Base-by-base conservation (phyloP, 164 flowering plant genomes). In the Vitis rupestris region DNA sequence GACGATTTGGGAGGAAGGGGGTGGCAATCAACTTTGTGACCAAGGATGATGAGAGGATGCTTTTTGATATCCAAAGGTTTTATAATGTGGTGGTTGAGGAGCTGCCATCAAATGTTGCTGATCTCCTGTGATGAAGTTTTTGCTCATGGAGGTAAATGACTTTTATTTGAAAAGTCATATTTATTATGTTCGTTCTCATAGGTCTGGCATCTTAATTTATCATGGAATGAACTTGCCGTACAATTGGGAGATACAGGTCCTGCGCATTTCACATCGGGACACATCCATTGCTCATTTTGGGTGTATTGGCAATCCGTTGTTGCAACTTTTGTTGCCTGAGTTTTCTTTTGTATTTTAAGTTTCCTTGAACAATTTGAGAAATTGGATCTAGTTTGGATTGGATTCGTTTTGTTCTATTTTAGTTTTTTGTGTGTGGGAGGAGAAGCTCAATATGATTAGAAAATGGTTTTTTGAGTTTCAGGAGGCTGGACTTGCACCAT, bases 1-100 rank as follows among this genome's bases (percentile, higher is more conserved):
- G 86, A 59, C 71, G 84, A 9, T 81, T 83, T 59, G 87, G 84
- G 30, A 81, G 86, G 59, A 81, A 83, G 73, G 86, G 86, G 73
- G 84, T 81, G 50, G 82, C 86, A 6, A 80, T 84, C 67, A 82
- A 84, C 57, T 82, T 84, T 66, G 80, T 80, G 27, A 78, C 83
- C 44, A 64, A n/a, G n/a, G 87, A 82, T 60, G 87, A 84, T 60
- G 83, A 79, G 17, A 75, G 80, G 71, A 81, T 83, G 86, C 82
- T 81, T 8, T 60, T 27, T 64, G 84, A 83, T 50, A 81, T 83
- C 68, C 78, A 77, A 70, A 77, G 52, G 57, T 77, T 80, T 53
- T 77, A 80, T 55, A 80, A 80, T 65, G 79, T 72, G 8, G 57
- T 70, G 1, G 48, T 80, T 10, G 83, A 77, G 74, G 83, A 80